Evolutionary conservation across 1,139 yeast species (phyloP).

Genomic region (Candida glucosophila): DNA sequence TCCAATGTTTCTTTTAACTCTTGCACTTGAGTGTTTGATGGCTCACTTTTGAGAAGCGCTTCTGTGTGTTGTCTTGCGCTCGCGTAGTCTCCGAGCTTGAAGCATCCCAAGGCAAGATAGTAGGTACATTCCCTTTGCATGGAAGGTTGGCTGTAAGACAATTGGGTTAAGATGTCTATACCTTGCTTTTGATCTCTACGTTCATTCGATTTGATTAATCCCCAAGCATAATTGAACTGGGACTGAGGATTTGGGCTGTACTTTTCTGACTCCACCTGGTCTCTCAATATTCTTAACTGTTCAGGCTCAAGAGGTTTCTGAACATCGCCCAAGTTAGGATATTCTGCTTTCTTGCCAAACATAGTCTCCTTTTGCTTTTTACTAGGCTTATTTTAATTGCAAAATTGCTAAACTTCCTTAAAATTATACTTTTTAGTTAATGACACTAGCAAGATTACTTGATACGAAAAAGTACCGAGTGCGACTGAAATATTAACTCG

Average conservation of each 20-base stretch:
- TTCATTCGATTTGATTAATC: conserved; percentile 62
- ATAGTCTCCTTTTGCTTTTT: not conserved
- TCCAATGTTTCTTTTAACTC: conserved; percentile 71
- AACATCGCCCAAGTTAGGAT: conserved; percentile 25
- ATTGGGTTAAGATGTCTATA: conserved; percentile 61
- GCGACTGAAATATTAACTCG: no score
- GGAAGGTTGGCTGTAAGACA: conserved; percentile 70
- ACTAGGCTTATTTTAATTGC: not conserved
- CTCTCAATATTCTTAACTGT: conserved; percentile 65
- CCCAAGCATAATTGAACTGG: conserved; percentile 95
- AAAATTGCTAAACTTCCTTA: no score
- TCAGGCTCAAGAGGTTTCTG: conserved; percentile 58
- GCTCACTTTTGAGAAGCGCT: conserved; percentile 67
- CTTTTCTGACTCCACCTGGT: conserved; percentile 75
- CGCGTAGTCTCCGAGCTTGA: conserved; percentile 77
- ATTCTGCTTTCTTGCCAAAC: conserved; percentile 1
- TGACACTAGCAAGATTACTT: no score
- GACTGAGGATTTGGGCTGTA: conserved; percentile 78
- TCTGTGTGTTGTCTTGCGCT: conserved; percentile 85
- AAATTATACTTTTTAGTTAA: no score
- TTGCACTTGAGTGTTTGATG: conserved; percentile 71
- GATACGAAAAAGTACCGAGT: no score
- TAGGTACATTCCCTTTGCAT: conserved; percentile 87
- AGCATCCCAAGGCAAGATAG: conserved; percentile 81
- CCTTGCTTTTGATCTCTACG: conserved; percentile 69